A percentile compares a stretch with the other conserved stretches of the same genome.
Conservation (phyloP, 495 filamentous ascomycete genomes). For the Penicillium parvum region DNA sequence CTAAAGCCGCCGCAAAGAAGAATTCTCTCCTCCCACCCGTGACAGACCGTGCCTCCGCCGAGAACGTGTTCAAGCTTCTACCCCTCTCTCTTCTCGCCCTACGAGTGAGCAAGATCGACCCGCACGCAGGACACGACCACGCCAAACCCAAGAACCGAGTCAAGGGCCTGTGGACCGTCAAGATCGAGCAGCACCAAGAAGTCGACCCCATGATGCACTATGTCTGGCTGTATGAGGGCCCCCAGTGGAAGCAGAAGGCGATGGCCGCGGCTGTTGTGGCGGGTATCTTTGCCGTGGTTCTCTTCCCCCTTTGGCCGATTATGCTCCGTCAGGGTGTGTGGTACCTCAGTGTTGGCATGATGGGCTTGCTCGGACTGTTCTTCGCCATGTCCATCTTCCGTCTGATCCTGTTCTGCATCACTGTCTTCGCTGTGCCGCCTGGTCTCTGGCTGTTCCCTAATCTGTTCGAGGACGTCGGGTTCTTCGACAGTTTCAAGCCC, state of each 20-base stretch:
- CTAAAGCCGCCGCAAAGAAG: slow-evolving; percentile 73
- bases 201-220: slow-evolving; percentile 88
- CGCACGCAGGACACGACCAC: slow-evolving; percentile 65
- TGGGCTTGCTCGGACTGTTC: slow-evolving; percentile 89
- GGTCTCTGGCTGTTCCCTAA: slow-evolving; percentile 98
- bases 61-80: slow-evolving; percentile 92
- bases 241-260: slow-evolving; percentile 87
- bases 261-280: slow-evolving; percentile 80
- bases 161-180: slow-evolving; percentile 96
- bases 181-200: slow-evolving; percentile 95
- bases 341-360: slow-evolving; percentile 94
- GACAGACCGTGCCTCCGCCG: slow-evolving; percentile 76
- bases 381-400: slow-evolving; percentile 97
- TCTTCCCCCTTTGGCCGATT: slow-evolving; percentile 96
- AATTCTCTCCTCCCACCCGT: slow-evolving; percentile 85
- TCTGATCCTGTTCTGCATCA: slow-evolving; percentile 89
- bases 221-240: slow-evolving; percentile 93
- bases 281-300: slow-evolving; percentile 77
- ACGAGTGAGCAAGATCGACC: slow-evolving; percentile 81
- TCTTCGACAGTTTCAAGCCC: slow-evolving; percentile 95
- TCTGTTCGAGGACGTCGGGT: slow-evolving; percentile 96
- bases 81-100: slow-evolving; percentile 93
- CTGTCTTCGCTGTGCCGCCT: slow-evolving; percentile 77
- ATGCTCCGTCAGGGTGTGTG: slow-evolving; percentile 89
- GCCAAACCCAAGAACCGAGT: slow-evolving; percentile 77